Percentiles rank a stretch among this genome's conserved stretches.
Conservation (phyloP, 768 basidiomycete genomes). For the Zangia roseola region DNA sequence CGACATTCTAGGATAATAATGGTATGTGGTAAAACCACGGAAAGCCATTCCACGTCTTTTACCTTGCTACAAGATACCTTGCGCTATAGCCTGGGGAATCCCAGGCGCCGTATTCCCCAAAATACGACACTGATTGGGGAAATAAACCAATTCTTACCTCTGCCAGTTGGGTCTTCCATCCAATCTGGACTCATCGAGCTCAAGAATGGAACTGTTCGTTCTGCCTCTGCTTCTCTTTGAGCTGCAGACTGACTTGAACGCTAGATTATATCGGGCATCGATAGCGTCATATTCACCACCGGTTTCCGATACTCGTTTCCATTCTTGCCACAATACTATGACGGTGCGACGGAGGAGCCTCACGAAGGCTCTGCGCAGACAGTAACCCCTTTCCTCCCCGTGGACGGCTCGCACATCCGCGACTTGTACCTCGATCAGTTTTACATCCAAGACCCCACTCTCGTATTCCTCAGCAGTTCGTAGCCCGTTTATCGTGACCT, state of each 20-base stretch:
- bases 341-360: background rate
- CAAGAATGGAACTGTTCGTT: conserved; percentile 12
- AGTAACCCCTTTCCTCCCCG: conserved; percentile 7
- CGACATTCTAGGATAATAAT: background rate
- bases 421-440: conserved; percentile 15
- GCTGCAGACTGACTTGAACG: no score
- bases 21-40: conserved; percentile 1
- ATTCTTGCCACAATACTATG: conserved; percentile 17
- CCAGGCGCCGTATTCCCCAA: conserved; percentile 2
- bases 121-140: conserved; percentile 15
- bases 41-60: no score
- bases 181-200: conserved; percentile 15
- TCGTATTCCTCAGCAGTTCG: conserved; percentile 11
- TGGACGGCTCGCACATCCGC: conserved; percentile 7
- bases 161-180: conserved; percentile 4
- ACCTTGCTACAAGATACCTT: no score
- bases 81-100: background rate
- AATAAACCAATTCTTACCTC: conserved; percentile 8
- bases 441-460: conserved; percentile 12
- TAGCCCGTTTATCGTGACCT: background rate
- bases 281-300: conserved; percentile 14
- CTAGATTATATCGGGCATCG: conserved; percentile 11
- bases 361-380: background rate
- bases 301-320: conserved; percentile 14
- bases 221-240: background rate